Evolutionary conservation across 139 green algal species (phyloP).

Genomic region (Asterochloris sp.): DNA sequence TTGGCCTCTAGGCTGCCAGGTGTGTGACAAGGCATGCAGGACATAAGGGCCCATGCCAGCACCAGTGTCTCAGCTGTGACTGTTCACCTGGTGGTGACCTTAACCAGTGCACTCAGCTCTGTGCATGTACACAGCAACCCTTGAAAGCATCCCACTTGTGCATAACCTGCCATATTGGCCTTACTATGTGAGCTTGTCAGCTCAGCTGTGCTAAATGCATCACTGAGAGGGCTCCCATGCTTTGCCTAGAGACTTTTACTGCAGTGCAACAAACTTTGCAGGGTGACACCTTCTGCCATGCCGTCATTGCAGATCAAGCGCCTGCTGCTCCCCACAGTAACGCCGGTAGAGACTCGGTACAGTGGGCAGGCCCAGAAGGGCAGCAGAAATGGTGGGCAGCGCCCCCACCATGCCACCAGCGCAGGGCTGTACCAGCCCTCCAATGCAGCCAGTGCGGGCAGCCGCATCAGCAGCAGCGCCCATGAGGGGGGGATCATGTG

Average conservation of each 20-base stretch:
- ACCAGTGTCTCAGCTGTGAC: too few relatives aligned
- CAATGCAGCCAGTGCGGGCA: not conserved
- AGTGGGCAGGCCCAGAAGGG: too few relatives aligned
- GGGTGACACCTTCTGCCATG: not conserved
- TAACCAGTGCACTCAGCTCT: too few relatives aligned
- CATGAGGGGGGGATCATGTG: conserved; percentile 6
- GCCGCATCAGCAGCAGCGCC: not conserved
- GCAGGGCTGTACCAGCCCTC: not conserved
- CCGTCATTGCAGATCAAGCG: conserved; percentile 19
- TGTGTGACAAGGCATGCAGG: too few relatives aligned
- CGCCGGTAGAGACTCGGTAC: not conserved
- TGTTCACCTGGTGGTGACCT: too few relatives aligned
- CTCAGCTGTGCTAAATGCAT: not conserved
- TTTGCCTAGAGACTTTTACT: not conserved
- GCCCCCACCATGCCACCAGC: too few relatives aligned
- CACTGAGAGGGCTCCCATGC: too few relatives aligned
- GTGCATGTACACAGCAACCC: too few relatives aligned
- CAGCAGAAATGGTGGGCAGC: too few relatives aligned
- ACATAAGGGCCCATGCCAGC: too few relatives aligned
- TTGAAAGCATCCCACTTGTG: too few relatives aligned
- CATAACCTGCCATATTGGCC: not conserved
- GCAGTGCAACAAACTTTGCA: not conserved
- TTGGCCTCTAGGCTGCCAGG: not conserved
- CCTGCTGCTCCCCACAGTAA: conserved; percentile 38
- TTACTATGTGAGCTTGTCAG: not conserved